Base-by-base conservation (phyloP, 768 basidiomycete genomes). In the Lactarius evosmus region DNA sequence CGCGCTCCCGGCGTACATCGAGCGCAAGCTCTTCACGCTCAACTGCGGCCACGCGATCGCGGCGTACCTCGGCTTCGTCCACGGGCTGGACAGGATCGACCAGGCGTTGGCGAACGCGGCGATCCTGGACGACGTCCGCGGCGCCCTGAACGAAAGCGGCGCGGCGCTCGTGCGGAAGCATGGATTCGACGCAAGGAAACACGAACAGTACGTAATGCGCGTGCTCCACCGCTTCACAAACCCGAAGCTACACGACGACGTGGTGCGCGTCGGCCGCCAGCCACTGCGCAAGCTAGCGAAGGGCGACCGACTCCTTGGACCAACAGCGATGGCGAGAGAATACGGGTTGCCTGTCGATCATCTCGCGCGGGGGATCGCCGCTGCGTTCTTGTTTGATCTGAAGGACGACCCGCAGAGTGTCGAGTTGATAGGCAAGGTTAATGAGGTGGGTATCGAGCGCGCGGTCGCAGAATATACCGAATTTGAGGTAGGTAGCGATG, bases 21-120 rank as follows among this genome's bases (percentile, higher is more conserved):
- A 79, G 67, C 75, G 78, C 63, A 79, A 79, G 67, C 75, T 79
- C 52, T 79, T 75, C 71, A 78, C 77, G 34, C 75, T 79, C 54
- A 79, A 79, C 66, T 74, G 74, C 53, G 78, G 77, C 4, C 78
- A 79, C 67, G 77, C 76, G 6, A 74, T 74, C 58, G 67, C 71
- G 30, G 77, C 77, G 7, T 79, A 78, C 68, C 75, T 79, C 46
- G 77, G 77, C 19, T 70, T 72, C 66, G 67, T 76, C 46, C 66
- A 73, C 41, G 70, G 71, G 27, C 65, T 72, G 30, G 36, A 33
- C 40, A 75, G 75, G 25, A 74, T 78, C 66, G 73, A 74, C 65
- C 68, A 68, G 27, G 73, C 74, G 38, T 72, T 78, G 40, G 68
- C 53, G 0, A 74, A 78, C 70, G 32, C 58, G 14, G 72, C 74